Evolutionary conservation across 106 monocot species (phyloP).

Genomic region (Agapanthus africanus): DNA sequence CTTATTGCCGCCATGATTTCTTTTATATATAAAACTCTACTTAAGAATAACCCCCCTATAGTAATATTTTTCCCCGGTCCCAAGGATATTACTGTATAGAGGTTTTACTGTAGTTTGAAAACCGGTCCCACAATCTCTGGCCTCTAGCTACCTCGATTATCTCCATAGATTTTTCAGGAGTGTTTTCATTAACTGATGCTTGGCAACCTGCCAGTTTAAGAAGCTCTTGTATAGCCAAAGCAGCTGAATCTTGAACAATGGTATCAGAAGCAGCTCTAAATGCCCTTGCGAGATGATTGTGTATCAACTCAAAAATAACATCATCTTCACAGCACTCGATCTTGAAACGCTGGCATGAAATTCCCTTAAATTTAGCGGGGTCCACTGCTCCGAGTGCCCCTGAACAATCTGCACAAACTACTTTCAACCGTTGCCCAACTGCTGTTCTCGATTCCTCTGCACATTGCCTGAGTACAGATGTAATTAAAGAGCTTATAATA

Average conservation of each 20-base stretch:
- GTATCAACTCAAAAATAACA: constrained; percentile 94
- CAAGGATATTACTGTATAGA: no score
- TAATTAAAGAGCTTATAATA: constrained; percentile 64
- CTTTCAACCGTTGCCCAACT: constrained; percentile 78
- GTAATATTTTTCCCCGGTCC: no score
- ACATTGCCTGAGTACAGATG: constrained; percentile 74
- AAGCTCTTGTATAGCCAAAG: constrained; percentile 96
- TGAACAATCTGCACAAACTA: constrained; percentile 89
- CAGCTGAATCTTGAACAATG: constrained; percentile 87
- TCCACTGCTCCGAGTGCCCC: constrained; percentile 94
- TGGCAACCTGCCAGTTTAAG: constrained; percentile 83
- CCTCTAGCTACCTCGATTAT: constrained; percentile 25
- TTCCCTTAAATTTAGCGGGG: constrained; percentile 85
- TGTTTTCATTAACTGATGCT: constrained; percentile 46
- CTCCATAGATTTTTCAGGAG: constrained; percentile 9
- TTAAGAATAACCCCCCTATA: no score
- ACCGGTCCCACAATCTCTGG: constrained; percentile 81
- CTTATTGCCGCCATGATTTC: no score
- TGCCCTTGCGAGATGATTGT: constrained; percentile 91
- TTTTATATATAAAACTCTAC: no score
- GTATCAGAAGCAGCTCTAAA: constrained; percentile 94
- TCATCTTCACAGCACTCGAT: constrained; percentile 97
- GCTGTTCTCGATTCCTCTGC: constrained; percentile 82
- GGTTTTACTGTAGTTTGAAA: no score
- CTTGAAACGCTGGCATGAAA: constrained; percentile 77